Conservation (phyloP, 805 yeast genomes). For the Starmerella khaoyaiensis region DNA sequence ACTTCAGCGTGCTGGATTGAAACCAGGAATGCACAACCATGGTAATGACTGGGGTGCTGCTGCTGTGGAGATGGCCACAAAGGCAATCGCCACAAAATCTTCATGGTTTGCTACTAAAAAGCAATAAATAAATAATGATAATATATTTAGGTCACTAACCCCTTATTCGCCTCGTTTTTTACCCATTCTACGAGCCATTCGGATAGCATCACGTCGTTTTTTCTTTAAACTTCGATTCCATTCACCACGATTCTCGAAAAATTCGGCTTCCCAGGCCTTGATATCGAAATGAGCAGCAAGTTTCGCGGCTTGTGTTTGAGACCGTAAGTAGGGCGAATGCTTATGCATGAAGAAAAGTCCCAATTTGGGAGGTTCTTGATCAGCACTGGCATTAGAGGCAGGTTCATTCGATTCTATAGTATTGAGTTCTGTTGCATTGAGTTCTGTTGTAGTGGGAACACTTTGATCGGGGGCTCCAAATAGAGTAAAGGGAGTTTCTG, state of each 20-base stretch:
- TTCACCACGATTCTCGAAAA: constrained; percentile 73
- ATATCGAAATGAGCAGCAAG: constrained; percentile 30
- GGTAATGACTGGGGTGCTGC: constrained; percentile 99
- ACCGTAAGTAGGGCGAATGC: constrained; percentile 73
- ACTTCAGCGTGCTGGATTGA: constrained; percentile 75
- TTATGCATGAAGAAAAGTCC: constrained; percentile 70
- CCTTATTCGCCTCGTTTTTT: constrained; percentile 12
- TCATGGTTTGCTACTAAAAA: no score
- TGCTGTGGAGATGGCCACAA: constrained; percentile 80
- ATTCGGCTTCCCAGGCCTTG: constrained; percentile 55
- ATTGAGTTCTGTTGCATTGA: no score
- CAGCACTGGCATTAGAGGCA: constrained; percentile 18
- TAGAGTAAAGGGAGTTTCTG: constrained; percentile 33
- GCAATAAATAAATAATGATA: background rate
- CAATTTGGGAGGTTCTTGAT: constrained; percentile 25
- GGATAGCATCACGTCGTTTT: constrained; percentile 51
- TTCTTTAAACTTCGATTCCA: constrained; percentile 63
- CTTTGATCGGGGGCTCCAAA: constrained; percentile 35
- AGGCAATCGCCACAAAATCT: constrained; percentile 15
- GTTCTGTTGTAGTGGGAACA: no score
- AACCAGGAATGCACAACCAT: constrained; percentile 72
- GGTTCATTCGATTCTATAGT: no score
- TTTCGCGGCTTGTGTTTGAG: constrained; percentile 69
- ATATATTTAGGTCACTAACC: background rate
- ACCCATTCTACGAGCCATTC: constrained; percentile 12